Conservation (phyloP, 768 basidiomycete species). For the Phlebiopsis gigantea region DNA sequence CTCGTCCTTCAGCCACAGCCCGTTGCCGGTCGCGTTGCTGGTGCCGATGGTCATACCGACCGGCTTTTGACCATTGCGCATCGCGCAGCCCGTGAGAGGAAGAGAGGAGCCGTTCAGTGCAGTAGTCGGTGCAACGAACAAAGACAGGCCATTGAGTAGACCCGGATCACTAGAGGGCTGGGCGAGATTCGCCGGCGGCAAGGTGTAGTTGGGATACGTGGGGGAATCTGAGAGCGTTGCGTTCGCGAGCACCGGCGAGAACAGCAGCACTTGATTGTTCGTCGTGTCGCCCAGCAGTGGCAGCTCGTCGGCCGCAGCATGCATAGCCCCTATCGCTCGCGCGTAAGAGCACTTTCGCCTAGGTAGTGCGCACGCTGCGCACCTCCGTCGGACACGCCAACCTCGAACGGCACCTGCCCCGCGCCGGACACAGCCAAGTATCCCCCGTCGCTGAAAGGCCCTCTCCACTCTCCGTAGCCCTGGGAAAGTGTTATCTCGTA, state of each 20-base stretch:
- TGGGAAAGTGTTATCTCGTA: slow-evolving; percentile 42
- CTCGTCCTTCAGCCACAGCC: slow-evolving; percentile 50
- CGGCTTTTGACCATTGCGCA: slow-evolving; percentile 28
- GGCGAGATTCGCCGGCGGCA: slow-evolving; percentile 52
- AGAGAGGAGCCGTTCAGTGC: slow-evolving; percentile 32
- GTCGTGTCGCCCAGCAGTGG: slow-evolving; percentile 75
- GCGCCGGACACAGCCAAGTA: slow-evolving; percentile 42
- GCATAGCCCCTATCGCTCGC: slow-evolving; percentile 41
- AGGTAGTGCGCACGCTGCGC: too few relatives aligned
- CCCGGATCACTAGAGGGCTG: slow-evolving; percentile 32
- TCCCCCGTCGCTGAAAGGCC: slow-evolving; percentile 41
- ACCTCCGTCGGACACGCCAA: slow-evolving; percentile 45
- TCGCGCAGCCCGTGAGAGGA: slow-evolving; percentile 55
- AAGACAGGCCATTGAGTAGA: slow-evolving; percentile 36
- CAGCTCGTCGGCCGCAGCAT: slow-evolving; percentile 33
- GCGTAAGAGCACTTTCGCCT: background rate
- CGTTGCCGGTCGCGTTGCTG: slow-evolving; percentile 24
- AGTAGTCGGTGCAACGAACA: slow-evolving; percentile 51
- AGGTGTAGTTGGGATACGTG: slow-evolving; percentile 70
- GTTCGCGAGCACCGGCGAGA: slow-evolving; percentile 52
- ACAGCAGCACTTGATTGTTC: slow-evolving; percentile 64
- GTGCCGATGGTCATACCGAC: slow-evolving; percentile 7
- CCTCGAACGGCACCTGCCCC: slow-evolving; percentile 44
- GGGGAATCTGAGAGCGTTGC: slow-evolving; percentile 30
- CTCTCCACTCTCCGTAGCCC: slow-evolving; percentile 51